Evolutionary conservation across 345 rosid genomes (phyloP), one percentile per base, ranked within the genome.

Genomic region (Triadica sebifera): DNA sequence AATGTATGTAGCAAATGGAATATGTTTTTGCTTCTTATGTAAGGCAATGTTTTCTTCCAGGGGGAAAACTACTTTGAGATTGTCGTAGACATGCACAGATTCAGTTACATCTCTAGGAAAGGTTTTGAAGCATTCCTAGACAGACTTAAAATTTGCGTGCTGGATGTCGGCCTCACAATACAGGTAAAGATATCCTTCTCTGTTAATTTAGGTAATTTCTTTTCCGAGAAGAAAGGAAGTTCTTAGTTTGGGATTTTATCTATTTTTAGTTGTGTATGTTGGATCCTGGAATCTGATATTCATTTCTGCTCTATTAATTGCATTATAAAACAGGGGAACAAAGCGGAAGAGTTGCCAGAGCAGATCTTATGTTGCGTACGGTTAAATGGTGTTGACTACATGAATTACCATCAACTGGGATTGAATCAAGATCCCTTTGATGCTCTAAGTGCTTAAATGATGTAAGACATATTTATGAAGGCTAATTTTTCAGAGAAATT

Each of bases 61-160:
- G 99, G 93, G 39, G 92, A 88, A 55, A 86, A 91, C 70, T 96
- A 93, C 89, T 85, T 96, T 0, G 97, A 93, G 88, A 85, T 96
- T 3, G 98, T 93, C 81, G 85, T 96, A 39, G 99, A 96, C 81
- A 93, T 96, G 95, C 99, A 96, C 78, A 90, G 98, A 81, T 96
- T 96, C 80, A 85, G 97, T 84, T 96, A 89, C 79, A 93, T 96
- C 68, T 91, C 99, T 37, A 80, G 99, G 81, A 95, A 95, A 86
- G 99, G 99, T 46, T 90, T 91, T 78, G 97, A 89, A 88, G 85
- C 98, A 74, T 93, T 95, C 83, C 82, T 91, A 53, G 93, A 93
- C 80, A 86, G 94, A 77, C 89, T 95, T 56, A 95, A 90, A 90
- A 77, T 71, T 34, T 93, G 98, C 57, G 74, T 87, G 75, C 80